These are phyloP conservation scores for Tetraselmis chui DNA, from an alignment of 139 green algal genomes.

Conservation along the genomic window DNA sequence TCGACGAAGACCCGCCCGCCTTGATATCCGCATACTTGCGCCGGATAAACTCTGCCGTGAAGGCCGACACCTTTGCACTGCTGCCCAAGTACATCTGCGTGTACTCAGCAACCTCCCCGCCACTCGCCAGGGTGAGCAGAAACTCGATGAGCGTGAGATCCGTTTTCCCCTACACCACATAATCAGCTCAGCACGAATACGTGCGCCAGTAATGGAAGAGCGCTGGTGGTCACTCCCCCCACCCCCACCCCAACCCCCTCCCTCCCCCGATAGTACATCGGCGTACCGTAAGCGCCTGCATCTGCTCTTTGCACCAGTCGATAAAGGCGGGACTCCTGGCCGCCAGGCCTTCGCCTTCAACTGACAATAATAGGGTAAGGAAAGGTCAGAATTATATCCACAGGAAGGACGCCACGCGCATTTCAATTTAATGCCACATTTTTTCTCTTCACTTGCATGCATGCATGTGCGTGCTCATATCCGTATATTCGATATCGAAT, in stretches of 20 bases:
- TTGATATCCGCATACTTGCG: slow-evolving; percentile 46
- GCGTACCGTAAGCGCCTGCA: slow-evolving; percentile 41
- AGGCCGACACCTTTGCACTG: slow-evolving; percentile 49
- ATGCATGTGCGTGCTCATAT: no score
- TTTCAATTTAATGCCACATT: no score
- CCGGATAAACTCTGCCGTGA: slow-evolving; percentile 78
- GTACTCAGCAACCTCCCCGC: slow-evolving; percentile 70
- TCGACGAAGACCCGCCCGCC: neutral
- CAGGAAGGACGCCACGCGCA: no score
- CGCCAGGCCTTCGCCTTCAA: neutral
- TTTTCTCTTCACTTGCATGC: no score
- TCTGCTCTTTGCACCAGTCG: slow-evolving; percentile 50
- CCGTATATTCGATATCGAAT: no score
- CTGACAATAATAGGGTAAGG: no score
- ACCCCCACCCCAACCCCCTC: no score
- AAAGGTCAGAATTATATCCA: no score
- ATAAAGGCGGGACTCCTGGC: slow-evolving; percentile 21
- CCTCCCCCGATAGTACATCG: no score
- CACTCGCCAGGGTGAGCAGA: slow-evolving; percentile 51
- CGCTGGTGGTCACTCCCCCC: no score
- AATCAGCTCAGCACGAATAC: neutral
- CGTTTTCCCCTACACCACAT: slow-evolving; percentile 25
- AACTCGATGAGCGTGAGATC: slow-evolving; percentile 70
- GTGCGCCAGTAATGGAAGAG: no score
- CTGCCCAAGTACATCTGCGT: slow-evolving; percentile 54